Evolutionary conservation across 176 grass and related monocot genomes (phyloP).

Genomic region (Raddia guianensis): DNA sequence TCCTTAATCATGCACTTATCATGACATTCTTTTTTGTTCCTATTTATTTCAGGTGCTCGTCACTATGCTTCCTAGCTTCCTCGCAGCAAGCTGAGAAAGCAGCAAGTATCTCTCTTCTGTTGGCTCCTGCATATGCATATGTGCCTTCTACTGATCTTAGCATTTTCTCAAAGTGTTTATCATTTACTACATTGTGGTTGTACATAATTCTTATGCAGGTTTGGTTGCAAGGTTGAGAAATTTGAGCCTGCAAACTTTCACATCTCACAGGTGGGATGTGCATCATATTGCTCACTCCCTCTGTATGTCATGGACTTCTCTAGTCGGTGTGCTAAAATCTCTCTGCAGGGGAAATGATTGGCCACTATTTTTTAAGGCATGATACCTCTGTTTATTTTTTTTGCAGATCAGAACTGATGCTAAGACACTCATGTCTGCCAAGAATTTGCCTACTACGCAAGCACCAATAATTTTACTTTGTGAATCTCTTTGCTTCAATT

Average conservation of each 20-base stretch:
- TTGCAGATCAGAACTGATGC: background rate
- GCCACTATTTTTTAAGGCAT: constrained; percentile 72
- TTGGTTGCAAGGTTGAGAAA: constrained; percentile 90
- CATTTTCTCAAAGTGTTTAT: constrained; percentile 5
- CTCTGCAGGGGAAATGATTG: constrained; percentile 97
- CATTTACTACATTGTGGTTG: background rate
- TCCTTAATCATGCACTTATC: too few species aligned
- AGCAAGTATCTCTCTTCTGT: too few species aligned
- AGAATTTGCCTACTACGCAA: too few species aligned
- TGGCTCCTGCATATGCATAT: background rate
- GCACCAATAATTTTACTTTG: too few species aligned
- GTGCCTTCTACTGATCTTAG: constrained; percentile 9
- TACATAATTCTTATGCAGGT: constrained; percentile 50
- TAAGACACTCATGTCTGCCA: too few species aligned
- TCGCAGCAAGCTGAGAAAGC: too few species aligned
- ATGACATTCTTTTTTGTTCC: too few species aligned
- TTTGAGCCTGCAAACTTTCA: constrained; percentile 81
- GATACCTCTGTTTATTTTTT: constrained; percentile 27
- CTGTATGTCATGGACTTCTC: constrained; percentile 74
- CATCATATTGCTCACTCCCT: constrained; percentile 59
- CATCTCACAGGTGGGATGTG: constrained; percentile 63
- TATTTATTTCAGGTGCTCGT: too few species aligned
- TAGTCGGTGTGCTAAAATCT: constrained; percentile 69
- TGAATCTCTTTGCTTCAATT: too few species aligned
- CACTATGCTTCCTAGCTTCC: too few species aligned